phyloP scores from a whole-genome alignment of 306 rosid species.

The Castanospermum australe region DNA sequence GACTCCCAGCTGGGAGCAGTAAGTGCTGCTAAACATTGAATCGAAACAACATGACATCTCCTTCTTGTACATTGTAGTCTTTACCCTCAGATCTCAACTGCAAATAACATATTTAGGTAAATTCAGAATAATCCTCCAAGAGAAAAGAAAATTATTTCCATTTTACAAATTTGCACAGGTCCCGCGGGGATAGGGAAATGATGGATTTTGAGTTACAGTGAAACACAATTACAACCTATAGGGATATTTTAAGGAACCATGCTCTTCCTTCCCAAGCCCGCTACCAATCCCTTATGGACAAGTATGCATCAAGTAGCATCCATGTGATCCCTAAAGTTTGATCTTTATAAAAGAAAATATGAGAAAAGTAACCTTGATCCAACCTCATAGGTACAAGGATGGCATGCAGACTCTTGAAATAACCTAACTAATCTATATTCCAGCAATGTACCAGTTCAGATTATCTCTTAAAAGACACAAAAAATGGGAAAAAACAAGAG shows the following conservation, averaged over 20 bases:
- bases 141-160: background rate
- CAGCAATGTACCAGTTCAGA: background rate
- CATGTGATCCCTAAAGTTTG: background rate
- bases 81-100: constrained; percentile 97
- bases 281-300: background rate
- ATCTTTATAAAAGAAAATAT: background rate
- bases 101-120: constrained; percentile 31
- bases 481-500: background rate
- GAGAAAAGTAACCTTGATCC: background rate
- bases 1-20: constrained; percentile 18
- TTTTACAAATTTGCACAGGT: background rate
- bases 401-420: background rate
- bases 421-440: background rate
- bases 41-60: constrained; percentile 95
- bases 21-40: constrained; percentile 66
- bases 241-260: background rate
- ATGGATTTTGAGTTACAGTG: background rate
- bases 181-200: background rate
- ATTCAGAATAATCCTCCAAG: background rate
- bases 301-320: background rate
- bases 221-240: background rate
- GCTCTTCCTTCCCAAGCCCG: background rate
- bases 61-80: constrained; percentile 89
- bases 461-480: background rate
- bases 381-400: background rate